Base-by-base conservation (phyloP, 2,329 filamentous ascomycete species). In the Claviceps africana region DNA sequence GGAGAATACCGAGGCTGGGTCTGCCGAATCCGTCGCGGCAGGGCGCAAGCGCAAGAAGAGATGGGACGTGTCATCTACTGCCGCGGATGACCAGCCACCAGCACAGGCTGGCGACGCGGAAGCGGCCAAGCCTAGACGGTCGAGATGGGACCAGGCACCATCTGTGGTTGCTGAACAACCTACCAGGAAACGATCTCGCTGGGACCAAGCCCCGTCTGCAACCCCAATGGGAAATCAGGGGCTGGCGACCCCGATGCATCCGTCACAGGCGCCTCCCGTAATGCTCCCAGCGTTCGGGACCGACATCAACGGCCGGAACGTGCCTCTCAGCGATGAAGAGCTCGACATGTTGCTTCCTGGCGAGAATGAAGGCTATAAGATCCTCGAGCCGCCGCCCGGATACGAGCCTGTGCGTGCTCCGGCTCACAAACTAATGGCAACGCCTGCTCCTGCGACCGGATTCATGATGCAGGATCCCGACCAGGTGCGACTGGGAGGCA, bases 401-500 rank as follows among this genome's bases (percentile, higher is more conserved):
- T 98, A 97, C 64, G 88, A 87, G 47, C 89, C 90, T 5, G 79
- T 88, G 28, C 82, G 86, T 51, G 83, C 85, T 35, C 81, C 87
- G 49, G 77, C 88, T 37, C 81, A 89, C 65, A 87, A 87, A 64
- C 70, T 88, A 44, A 81, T 83, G 70, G 77, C 82, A 40, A 86
- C 88, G 15, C 82, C 88, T 40, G 77, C 82, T 15, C 81, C 87
- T n/a, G 75, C 86, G 25, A 81, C 79, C 43, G 93, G 93, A 2
- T 98, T 97, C 71, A 93, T 95, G 84, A 95, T 96, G 82, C 93
- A 97, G 65, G 89, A 98, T 59, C 87, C 89, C 9, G 89, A 94
- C 59, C 89, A 86, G 64, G 82, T 83, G 54, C 81, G 88, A 57
- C 74, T 86, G 48, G 81, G 91, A 63, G 88, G 89, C 59, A 95